phyloP scores from a whole-genome alignment of 306 rosid species.

The Fragaria iinumae region DNA sequence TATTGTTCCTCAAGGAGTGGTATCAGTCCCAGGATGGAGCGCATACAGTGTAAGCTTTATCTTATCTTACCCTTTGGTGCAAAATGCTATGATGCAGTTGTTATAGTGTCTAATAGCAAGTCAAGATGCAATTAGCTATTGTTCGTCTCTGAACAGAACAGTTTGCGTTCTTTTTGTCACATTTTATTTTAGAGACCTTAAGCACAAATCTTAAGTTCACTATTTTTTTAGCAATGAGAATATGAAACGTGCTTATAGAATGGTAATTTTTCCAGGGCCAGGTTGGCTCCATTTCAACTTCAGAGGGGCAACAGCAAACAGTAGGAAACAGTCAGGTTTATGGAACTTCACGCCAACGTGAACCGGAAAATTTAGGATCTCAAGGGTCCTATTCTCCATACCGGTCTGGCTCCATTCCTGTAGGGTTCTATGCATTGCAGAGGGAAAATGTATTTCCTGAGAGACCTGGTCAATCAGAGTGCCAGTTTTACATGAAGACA shows the following conservation, averaged over 20 bases:
- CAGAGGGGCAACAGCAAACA: constrained; percentile 75
- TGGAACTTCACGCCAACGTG: constrained; percentile 69
- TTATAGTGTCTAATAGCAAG: neutral
- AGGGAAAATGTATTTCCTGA: constrained; percentile 97
- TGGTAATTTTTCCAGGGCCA: constrained; percentile 68
- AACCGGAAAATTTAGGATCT: constrained; percentile 57
- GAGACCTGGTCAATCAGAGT: constrained; percentile 96
- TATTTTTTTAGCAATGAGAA: constrained; percentile 20
- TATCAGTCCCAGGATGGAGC: constrained; percentile 92
- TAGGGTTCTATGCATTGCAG: constrained; percentile 74
- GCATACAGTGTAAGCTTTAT: constrained; percentile 71
- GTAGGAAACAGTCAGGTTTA: constrained; percentile 60
- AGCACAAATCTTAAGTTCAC: neutral
- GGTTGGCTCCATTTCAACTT: constrained; percentile 70
- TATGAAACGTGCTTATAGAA: constrained; percentile 27
- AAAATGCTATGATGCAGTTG: constrained; percentile 10
- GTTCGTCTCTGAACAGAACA: neutral
- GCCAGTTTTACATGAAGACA: constrained; percentile 96
- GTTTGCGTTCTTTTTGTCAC: constrained; percentile 4
- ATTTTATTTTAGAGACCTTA: neutral
- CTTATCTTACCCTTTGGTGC: constrained; percentile 28
- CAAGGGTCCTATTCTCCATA: constrained; percentile 63
- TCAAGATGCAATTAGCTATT: neutral
- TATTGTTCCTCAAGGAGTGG: constrained; percentile 91
- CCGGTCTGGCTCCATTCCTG: constrained; percentile 65